These are phyloP conservation scores for Chenopodium suecicum DNA, from an alignment of 148 eudicot species.

Conservation along the genomic window DNA sequence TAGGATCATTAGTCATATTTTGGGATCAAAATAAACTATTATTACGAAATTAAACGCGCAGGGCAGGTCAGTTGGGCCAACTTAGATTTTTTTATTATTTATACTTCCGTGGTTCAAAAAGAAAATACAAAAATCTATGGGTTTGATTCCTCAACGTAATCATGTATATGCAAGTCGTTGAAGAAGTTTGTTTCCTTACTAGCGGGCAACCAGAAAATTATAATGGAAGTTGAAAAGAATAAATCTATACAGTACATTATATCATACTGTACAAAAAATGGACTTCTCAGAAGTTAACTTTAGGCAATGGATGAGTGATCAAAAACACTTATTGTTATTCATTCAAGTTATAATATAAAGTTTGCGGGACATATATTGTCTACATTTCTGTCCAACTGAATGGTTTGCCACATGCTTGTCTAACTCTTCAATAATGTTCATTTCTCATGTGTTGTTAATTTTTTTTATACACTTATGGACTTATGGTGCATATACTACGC, in stretches of 20 bases:
- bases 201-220: neutral
- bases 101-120: too few relatives aligned
- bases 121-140: too few relatives aligned
- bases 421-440: slow-evolving; percentile 14
- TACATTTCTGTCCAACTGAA: neutral
- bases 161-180: neutral
- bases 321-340: neutral
- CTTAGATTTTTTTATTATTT: too few relatives aligned
- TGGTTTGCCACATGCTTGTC: slow-evolving; percentile 22
- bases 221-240: slow-evolving; percentile 2
- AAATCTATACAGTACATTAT: neutral
- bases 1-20: too few relatives aligned
- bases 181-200: neutral
- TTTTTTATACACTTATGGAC: too few relatives aligned
- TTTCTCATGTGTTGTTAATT: neutral
- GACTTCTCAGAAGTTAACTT: neutral
- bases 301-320: neutral
- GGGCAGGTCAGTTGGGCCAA: too few relatives aligned
- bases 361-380: slow-evolving; percentile 6
- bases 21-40: too few relatives aligned
- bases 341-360: neutral
- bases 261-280: neutral
- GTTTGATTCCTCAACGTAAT: neutral
- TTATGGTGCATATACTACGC: too few relatives aligned
- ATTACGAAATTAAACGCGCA: too few relatives aligned